Evolutionary conservation across 768 basidiomycete genomes (phyloP).

Genomic region (Agaricus sinodeliciosus): DNA sequence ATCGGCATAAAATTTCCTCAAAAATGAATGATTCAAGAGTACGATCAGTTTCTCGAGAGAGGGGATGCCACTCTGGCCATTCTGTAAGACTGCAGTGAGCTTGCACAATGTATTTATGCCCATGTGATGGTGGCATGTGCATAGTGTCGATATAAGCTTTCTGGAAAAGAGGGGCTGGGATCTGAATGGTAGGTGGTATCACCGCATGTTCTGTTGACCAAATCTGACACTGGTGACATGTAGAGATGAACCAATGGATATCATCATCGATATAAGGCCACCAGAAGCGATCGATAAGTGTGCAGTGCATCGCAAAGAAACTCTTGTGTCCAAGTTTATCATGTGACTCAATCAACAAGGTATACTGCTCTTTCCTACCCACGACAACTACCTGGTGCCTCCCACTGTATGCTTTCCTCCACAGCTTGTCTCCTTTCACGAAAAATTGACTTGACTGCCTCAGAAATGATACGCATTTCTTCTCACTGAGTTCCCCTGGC

Average conservation of each 20-base stretch:
- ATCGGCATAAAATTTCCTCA: constrained; percentile 17
- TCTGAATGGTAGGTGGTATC: constrained; percentile 18
- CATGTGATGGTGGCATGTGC: constrained; percentile 27
- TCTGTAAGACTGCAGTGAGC: constrained; percentile 25
- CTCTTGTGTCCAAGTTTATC: constrained; percentile 22
- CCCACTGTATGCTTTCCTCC: constrained; percentile 15
- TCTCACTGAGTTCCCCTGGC: not conserved
- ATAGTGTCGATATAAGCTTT: constrained; percentile 35
- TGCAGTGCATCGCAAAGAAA: constrained; percentile 15
- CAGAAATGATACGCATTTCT: not conserved
- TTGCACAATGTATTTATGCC: constrained; percentile 29
- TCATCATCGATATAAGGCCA: constrained; percentile 22
- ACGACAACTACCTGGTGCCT: constrained; percentile 19
- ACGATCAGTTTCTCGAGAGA: constrained; percentile 21
- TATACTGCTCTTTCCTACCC: constrained; percentile 5
- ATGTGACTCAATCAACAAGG: constrained; percentile 17
- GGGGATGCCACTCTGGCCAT: constrained; percentile 24
- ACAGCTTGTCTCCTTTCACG: constrained; percentile 12
- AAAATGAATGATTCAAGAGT: constrained; percentile 17
- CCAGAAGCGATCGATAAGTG: constrained; percentile 22
- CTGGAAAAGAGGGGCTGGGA: constrained; percentile 22
- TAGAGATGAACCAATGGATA: constrained; percentile 18
- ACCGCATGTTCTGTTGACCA: constrained; percentile 16
- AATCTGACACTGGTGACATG: constrained; percentile 25
- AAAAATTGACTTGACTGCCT: constrained; percentile 2